Evolutionary conservation across 495 filamentous ascomycete genomes (phyloP).

Genomic region (Endocarpon pusillum): DNA sequence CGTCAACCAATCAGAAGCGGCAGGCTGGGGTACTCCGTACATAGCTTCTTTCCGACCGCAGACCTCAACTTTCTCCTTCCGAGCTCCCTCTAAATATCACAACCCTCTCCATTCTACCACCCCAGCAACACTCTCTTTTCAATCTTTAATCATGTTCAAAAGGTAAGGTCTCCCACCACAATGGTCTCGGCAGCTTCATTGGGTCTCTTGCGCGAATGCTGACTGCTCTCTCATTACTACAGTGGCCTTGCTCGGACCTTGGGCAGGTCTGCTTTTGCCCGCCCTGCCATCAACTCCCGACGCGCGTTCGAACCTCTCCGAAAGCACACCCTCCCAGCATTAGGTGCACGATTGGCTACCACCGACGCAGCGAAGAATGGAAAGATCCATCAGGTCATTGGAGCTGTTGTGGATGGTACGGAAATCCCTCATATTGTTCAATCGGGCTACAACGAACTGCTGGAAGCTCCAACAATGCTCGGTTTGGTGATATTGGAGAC

Average conservation of each 20-base stretch:
- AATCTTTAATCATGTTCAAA: slow-evolving; percentile 67
- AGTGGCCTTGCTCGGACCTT: slow-evolving; percentile 68
- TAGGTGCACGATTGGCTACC: slow-evolving; percentile 54
- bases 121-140: slow-evolving; percentile 26
- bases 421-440: slow-evolving; percentile 18
- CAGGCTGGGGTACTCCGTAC: too few relatives aligned
- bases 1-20: too few relatives aligned
- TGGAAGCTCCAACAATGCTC: slow-evolving; percentile 15
- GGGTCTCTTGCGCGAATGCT: slow-evolving; percentile 23
- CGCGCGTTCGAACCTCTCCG: slow-evolving; percentile 50
- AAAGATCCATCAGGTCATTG: slow-evolving; percentile 77
- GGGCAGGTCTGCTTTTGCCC: slow-evolving; percentile 58
- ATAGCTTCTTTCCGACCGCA: slow-evolving; percentile 12
- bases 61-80: slow-evolving; percentile 7
- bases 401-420: slow-evolving; percentile 54
- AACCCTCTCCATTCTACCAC: slow-evolving; percentile 6
- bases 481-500: slow-evolving; percentile 3
- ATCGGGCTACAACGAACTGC: slow-evolving; percentile 27
- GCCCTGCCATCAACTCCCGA: slow-evolving; percentile 48
- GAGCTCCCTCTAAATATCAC: slow-evolving; percentile 1
- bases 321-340: slow-evolving; percentile 39
- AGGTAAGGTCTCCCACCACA: slow-evolving; percentile 39
- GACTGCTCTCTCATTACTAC: slow-evolving; percentile 14
- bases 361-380: slow-evolving; percentile 44
- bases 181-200: slow-evolving; percentile 18